Evolutionary conservation across 148 eudicot genomes (phyloP), one percentile per base, ranked within the genome.

Genomic region (Polygonum maritimum): DNA sequence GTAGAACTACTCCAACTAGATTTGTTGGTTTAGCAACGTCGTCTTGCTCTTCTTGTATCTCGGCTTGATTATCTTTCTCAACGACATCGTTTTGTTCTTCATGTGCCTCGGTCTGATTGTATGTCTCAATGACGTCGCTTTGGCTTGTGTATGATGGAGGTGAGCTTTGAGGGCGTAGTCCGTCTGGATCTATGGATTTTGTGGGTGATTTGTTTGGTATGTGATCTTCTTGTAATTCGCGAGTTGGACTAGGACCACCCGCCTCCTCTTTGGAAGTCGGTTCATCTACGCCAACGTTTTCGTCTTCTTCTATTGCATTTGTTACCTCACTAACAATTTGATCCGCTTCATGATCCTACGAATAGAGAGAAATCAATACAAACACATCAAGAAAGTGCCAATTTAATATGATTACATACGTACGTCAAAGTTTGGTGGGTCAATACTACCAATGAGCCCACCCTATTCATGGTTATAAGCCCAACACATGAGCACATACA

Each of bases 261-360:
- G 3, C 7, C 6, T 63, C 69, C 18, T 63, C 69, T 31, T 63
- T 33, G 7, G 0, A 3, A 0, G 35, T 31, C 14, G 39, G 69
- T 36, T 38, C 71, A 45, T 67, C 71, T 35, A 67, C 21, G 71
- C 36, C 71, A 45, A 5, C 71, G 71, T 67, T 67, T 67, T 67
- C 6, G 21, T 8, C 45, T 2, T 36, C 44, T 38, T 67, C 71
- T 54, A 5, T 54, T 54, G 60, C 60, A 21, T 54, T 54, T 12
- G 60, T 12, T 54, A n/a, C 5, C 3, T 2, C 26, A 12, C 69
- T 26, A 3, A 13, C 10, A 22, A 13, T 31, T 3, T 60, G 7
- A 31, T 19, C 63, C 14, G 39, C 12, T 63, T 67, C 45, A 0
- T 44, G 47, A 67, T 67, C 71, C 71, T 67, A 67, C 45, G 45